These are phyloP conservation scores for Plectosphaerella cucumerina DNA, from an alignment of 2,329 filamentous ascomycete genomes.

Conservation along the genomic window DNA sequence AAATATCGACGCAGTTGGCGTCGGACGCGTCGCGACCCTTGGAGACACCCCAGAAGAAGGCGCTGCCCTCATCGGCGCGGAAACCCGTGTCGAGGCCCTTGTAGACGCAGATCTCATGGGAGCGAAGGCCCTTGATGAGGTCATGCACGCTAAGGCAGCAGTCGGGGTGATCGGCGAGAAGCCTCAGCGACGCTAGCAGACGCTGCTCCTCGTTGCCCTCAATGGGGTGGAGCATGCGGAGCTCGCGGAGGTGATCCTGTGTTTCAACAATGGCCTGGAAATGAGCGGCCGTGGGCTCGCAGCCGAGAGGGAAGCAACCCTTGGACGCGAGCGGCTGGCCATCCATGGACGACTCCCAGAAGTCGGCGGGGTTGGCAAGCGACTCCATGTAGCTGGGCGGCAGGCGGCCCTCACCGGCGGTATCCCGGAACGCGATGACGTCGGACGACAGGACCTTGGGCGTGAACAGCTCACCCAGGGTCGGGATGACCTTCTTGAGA, in stretches of 20 bases:
- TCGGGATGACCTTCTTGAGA: conserved; percentile 18
- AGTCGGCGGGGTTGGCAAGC: conserved; percentile 19
- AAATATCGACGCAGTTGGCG: conserved; percentile 23
- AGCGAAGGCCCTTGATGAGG: conserved; percentile 21
- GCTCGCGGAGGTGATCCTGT: conserved; percentile 23
- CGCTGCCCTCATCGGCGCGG: conserved; percentile 20
- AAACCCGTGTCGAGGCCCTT: conserved; percentile 32
- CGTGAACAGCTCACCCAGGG: conserved; percentile 15
- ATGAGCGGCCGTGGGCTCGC: conserved; percentile 20
- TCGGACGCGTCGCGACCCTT: conserved; percentile 10
- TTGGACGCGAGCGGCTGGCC: conserved; percentile 18
- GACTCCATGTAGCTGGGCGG: conserved; percentile 17
- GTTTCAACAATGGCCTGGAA: conserved; percentile 23
- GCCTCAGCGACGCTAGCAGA: conserved; percentile 16
- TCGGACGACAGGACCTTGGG: conserved; percentile 10
- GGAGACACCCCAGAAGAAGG: conserved; percentile 29
- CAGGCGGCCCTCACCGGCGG: conserved; percentile 9
- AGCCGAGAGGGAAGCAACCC: conserved; percentile 25
- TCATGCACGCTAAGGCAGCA: conserved; percentile 17
- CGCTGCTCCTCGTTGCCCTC: conserved; percentile 21
- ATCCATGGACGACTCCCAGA: conserved; percentile 25
- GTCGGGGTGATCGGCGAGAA: conserved; percentile 12
- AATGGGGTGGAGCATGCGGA: conserved; percentile 25
- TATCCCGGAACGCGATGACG: conserved; percentile 11
- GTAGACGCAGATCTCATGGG: conserved; percentile 20